Percentiles rank a stretch among this genome's conserved stretches.
phyloP scores from a whole-genome alignment of 257 asterid genomes.

The Lycium ferocissimum region DNA sequence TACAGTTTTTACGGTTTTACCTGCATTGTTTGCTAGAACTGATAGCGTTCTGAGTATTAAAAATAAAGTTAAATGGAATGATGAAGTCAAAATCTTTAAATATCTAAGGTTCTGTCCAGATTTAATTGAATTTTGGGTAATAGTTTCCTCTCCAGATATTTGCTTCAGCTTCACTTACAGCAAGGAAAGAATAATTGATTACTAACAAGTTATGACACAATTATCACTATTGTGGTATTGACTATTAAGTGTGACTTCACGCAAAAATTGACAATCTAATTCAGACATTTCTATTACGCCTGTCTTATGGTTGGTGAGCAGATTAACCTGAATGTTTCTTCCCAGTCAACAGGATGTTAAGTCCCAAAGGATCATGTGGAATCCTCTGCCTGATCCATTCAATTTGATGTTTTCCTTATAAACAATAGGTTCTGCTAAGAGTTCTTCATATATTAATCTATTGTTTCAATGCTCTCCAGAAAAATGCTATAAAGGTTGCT shows the following conservation, averaged over 20 bases:
- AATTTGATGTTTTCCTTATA: not conserved
- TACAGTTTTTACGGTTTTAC: not conserved
- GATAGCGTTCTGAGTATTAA: not conserved
- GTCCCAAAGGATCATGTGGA: slow-evolving; percentile 7
- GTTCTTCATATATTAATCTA: not conserved
- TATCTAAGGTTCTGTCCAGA: not conserved
- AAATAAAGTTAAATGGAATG: not conserved
- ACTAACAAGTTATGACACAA: not conserved
- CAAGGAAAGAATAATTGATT: slow-evolving; percentile 15
- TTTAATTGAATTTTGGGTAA: not conserved
- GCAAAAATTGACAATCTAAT: not conserved
- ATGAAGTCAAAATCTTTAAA: not conserved
- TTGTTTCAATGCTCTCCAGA: slow-evolving; percentile 45
- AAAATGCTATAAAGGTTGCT: slow-evolving; percentile 44
- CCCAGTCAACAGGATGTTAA: not conserved
- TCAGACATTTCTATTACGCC: not conserved
- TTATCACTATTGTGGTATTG: slow-evolving; percentile 5
- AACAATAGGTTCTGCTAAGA: not conserved
- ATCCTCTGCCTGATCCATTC: not conserved
- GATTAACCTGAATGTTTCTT: not conserved
- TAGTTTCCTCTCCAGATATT: not conserved
- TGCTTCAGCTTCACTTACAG: not conserved
- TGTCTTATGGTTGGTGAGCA: not conserved
- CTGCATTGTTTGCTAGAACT: not conserved
- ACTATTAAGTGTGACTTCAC: not conserved